Evolutionary conservation across 148 eudicot genomes (phyloP).

Genomic region (Diospyros lotus): DNA sequence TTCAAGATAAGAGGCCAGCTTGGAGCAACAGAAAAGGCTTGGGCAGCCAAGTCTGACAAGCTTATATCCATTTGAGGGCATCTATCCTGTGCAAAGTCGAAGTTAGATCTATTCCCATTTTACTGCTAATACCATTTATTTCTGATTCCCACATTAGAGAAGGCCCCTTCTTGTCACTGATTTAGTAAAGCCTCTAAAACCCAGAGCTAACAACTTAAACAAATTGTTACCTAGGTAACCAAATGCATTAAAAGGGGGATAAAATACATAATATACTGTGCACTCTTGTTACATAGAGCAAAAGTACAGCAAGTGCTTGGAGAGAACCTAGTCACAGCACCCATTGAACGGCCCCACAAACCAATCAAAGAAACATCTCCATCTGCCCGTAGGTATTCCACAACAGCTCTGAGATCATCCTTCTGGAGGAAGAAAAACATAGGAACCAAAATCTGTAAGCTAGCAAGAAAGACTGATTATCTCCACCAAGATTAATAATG

Average conservation of each 20-base stretch:
- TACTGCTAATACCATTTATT: not conserved
- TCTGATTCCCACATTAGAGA: too few species aligned
- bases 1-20: not conserved
- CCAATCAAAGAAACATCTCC: constrained; percentile 88
- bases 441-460: constrained; percentile 8
- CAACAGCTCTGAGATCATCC: constrained; percentile 91
- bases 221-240: not conserved
- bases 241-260: not conserved
- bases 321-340: constrained; percentile 87
- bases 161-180: not conserved
- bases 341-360: constrained; percentile 99
- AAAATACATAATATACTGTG: not conserved
- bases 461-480: not conserved
- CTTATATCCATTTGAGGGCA: not conserved
- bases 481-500: not conserved
- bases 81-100: not conserved
- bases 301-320: constrained; percentile 12
- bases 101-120: not conserved
- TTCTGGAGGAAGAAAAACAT: constrained; percentile 43
- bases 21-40: not conserved
- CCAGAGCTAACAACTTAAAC: not conserved
- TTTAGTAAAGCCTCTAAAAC: not conserved
- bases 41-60: not conserved
- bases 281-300: not conserved
- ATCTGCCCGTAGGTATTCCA: constrained; percentile 74